phyloP scores from a whole-genome alignment of 768 basidiomycete genomes.

The Infundibulicybe gibba region DNA sequence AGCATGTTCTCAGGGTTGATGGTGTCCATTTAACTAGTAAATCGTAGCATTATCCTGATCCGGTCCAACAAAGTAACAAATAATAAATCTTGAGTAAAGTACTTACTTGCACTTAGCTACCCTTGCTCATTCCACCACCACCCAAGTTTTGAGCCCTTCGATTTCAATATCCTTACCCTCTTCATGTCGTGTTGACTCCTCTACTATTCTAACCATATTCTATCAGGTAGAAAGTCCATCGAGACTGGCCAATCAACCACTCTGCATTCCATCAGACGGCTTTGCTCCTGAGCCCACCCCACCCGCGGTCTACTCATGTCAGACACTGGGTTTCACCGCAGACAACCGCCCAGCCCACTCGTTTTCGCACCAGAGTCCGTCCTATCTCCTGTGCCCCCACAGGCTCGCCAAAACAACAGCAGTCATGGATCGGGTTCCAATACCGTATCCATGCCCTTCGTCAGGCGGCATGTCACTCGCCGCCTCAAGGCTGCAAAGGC shows the following conservation, averaged over 20 bases:
- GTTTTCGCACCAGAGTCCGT: constrained; percentile 70
- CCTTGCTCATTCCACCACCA: constrained; percentile 8
- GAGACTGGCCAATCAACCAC: constrained; percentile 5
- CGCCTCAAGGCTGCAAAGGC: constrained; percentile 93
- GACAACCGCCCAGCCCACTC: constrained; percentile 76
- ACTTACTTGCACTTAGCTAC: constrained; percentile 3
- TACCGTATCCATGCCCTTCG: constrained; percentile 89
- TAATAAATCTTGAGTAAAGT: constrained; percentile 2
- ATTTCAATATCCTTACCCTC: constrained; percentile 12
- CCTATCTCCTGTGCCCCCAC: constrained; percentile 47
- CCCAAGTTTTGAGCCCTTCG: constrained; percentile 18
- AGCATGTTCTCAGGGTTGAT: too few relatives aligned
- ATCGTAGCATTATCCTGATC: constrained; percentile 10
- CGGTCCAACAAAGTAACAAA: constrained; percentile 10
- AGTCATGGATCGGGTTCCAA: constrained; percentile 54
- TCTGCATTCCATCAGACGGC: constrained; percentile 4
- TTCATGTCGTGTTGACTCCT: constrained; percentile 28
- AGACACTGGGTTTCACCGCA: constrained; percentile 45
- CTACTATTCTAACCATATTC: constrained; percentile 15
- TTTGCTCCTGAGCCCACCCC: constrained; percentile 8
- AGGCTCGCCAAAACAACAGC: constrained; percentile 35
- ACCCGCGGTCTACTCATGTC: constrained; percentile 36
- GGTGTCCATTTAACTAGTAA: not conserved
- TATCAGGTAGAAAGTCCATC: constrained; percentile 5
- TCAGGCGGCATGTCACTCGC: constrained; percentile 88